Base-by-base conservation (phyloP, 192 early-diverging fungal genomes). In the Coemansia sp. region DNA sequence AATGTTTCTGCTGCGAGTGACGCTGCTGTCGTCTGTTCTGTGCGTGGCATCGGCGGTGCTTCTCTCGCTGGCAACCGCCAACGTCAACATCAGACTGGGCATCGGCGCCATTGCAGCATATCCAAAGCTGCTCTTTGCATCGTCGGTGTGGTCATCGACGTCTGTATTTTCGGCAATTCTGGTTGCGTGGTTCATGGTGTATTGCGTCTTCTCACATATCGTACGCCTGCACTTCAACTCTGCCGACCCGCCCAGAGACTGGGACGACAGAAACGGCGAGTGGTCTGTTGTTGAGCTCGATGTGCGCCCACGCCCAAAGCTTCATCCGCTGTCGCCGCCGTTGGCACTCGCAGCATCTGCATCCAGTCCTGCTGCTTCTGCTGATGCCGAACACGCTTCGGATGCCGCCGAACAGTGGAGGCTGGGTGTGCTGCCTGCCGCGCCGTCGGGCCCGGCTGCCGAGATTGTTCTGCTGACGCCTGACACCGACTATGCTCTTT, bases 231-330 rank as follows among this genome's bases (percentile, higher is more conserved):
- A 77, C 63, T 77, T 83, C 44, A 77, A 83, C 61, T 71, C 75
- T 17, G 64, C 79, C 11, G 79, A 82, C 53, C 74, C 79, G 44
- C 79, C 79, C n/a, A 66, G 79, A 4, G 79, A 81, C 65, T 81
- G 79, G 79, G 79, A 81, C 45, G 79, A 81, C 68, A 58, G 79
- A 17, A 81, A 81, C 49, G 79, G 79, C 68, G 79, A 75, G 49
- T 81, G 79, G 79, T 75, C 70, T 2, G 74, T 76, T 16, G 64
- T 81, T 10, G 79, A 81, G 61, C 74, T 81, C 22, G 79, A 76
- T 56, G 79, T 81, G 45, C 42, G 74, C 8, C 22, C 70, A 7
- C 59, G 55, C 32, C 67, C 72, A 9, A 81, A 81, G 43, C 62
- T 54, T 5, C 10, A 39, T 48, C 64, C 54, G 14, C 5, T 16